Evolutionary conservation across 2,329 filamentous ascomycete species (phyloP).

Genomic region (Penicillium sp.): DNA sequence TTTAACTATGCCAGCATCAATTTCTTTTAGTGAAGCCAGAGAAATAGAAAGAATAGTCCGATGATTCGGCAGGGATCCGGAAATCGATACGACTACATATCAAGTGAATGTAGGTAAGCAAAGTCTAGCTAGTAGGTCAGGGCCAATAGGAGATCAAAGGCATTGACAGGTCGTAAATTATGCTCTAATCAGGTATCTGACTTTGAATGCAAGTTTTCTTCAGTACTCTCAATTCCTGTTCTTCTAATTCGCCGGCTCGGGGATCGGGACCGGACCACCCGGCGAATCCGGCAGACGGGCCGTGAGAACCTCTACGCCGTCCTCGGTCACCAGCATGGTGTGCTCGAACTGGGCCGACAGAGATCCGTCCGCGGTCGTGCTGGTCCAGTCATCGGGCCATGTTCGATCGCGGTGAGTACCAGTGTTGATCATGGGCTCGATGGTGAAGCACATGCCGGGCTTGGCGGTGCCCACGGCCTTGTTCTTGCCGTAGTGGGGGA

Average conservation of each 20-base stretch:
- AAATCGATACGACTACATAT: neutral
- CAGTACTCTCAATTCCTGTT: conserved; percentile 15
- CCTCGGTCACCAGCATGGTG: conserved; percentile 77
- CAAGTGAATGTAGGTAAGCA: neutral
- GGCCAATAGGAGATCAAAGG: neutral
- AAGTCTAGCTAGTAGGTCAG: neutral
- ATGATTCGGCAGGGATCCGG: neutral
- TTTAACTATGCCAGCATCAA: neutral
- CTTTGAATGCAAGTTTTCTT: conserved; percentile 11
- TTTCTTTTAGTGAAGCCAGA: too few relatives aligned
- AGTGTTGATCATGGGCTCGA: conserved; percentile 96
- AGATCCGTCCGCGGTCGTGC: conserved; percentile 85
- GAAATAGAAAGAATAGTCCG: too few relatives aligned
- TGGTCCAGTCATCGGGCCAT: conserved; percentile 99
- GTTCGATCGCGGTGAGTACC: conserved; percentile 90
- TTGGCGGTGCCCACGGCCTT: conserved; percentile 94
- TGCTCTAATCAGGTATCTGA: conserved; percentile 11
- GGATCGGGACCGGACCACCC: conserved; percentile 67
- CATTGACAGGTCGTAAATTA: conserved; percentile 18
- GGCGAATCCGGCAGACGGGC: conserved; percentile 71
- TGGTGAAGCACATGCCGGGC: conserved; percentile 97
- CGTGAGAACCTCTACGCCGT: conserved; percentile 77
- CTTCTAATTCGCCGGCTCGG: conserved; percentile 29
- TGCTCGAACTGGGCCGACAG: conserved; percentile 94
- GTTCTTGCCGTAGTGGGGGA: conserved; percentile 97